Conservation (phyloP, 352 stramenopile species). For the Pythium chondricola region DNA sequence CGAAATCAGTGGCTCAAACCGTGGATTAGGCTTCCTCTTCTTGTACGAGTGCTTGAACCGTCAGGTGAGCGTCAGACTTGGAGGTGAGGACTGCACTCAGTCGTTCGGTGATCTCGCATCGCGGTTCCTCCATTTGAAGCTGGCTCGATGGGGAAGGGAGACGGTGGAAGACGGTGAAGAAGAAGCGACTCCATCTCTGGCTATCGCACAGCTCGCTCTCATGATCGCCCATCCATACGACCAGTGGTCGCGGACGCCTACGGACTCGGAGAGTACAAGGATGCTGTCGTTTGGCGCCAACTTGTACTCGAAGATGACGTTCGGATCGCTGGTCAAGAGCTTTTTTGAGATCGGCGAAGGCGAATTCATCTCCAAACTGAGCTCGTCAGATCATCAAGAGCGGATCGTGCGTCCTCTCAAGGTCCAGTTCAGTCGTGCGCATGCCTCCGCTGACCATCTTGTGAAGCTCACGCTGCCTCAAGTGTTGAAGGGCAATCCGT, state of each 20-base stretch:
- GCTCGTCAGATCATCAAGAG: constrained; percentile 44
- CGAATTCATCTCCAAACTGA: constrained; percentile 55
- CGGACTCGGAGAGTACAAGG: constrained; percentile 56
- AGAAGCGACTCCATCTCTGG: constrained; percentile 66
- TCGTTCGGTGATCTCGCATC: constrained; percentile 74
- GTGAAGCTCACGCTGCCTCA: constrained; percentile 3
- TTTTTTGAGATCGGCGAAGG: constrained; percentile 79
- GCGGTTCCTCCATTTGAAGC: constrained; percentile 78
- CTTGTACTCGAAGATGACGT: constrained; percentile 76
- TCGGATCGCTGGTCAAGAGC: constrained; percentile 68
- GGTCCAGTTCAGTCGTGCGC: constrained; percentile 52
- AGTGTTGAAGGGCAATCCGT: constrained; percentile 16
- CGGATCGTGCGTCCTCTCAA: constrained; percentile 55
- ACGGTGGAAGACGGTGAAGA: constrained; percentile 83
- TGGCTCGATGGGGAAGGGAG: constrained; percentile 79
- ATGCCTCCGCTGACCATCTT: constrained; percentile 34
- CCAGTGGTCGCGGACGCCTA: constrained; percentile 54
- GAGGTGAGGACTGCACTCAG: constrained; percentile 60
- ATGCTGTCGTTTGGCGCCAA: constrained; percentile 74
- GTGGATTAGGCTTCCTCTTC: constrained; percentile 71
- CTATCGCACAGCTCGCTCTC: constrained; percentile 68
- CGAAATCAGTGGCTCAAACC: constrained; percentile 77
- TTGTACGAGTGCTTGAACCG: constrained; percentile 79
- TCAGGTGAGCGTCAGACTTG: constrained; percentile 56
- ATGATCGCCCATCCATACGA: constrained; percentile 48